Evolutionary conservation across 2,329 filamentous ascomycete species (phyloP), one percentile per base, ranked within the genome.

Genomic region (Fusarium sp.): DNA sequence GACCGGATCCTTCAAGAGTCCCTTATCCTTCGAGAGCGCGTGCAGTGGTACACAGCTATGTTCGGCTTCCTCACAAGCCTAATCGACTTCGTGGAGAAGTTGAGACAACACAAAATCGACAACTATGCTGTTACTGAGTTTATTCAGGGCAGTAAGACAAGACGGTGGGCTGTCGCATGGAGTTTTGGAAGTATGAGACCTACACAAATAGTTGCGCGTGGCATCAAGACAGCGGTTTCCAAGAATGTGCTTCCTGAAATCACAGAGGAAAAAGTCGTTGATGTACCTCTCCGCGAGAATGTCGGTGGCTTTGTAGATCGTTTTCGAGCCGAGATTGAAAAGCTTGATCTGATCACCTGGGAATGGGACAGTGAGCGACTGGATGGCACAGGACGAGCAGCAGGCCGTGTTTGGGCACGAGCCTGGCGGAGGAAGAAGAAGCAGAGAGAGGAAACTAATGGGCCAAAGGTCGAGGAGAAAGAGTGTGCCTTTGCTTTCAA

Each of bases 41-140:
- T 97, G 1, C 87, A 88, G 63, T 99, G 96, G 96, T 98, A 96
- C 78, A 96, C 92, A 1, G 90, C 90, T 55, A 97, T 98, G 93
- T 83, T 98, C 0, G 94, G 95, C 0, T 97, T 97, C 74, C 82
- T 93, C 31, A 85, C 86, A 0, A 94, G 91, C 69, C 83, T 93
- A 5, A 84, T 91, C 1, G 82, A 84, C 1, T 79, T 91, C 1
- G 81, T 97, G 0, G 84, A 89, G 7, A 84, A 84, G 52, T 82
- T 91, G 6, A 85, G 86, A 17, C 80, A 84, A 4, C 76, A 85
- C 11, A 83, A 81, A 0, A 85, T 97, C 38, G 83, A 84, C 38
- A 99, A 98, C 76, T 98, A 90, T 72, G 94, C 94, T 0, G 88
- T 97, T 1, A 92, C 91, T 0, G 89, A 92, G 66, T 91, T 98